phyloP scores from a whole-genome alignment of 2,329 filamentous ascomycete genomes.

The Sporothrix phasma region DNA sequence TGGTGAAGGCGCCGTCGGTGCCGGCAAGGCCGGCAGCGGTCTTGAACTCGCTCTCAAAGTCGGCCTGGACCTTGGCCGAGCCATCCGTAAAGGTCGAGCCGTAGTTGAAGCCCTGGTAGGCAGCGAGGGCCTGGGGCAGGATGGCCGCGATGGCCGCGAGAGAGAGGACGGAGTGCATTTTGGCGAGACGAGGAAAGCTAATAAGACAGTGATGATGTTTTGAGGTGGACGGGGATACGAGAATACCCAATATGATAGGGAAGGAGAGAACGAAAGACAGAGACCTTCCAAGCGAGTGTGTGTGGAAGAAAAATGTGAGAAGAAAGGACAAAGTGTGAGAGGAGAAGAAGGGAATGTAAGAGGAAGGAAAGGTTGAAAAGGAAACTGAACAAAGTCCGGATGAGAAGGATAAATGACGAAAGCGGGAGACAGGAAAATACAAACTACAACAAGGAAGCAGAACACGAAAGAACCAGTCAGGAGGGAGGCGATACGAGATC shows the following conservation, averaged over 20 bases:
- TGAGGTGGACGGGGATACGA: slow-evolving; percentile 2
- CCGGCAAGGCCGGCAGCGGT: slow-evolving; percentile 53
- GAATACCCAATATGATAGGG: slow-evolving; percentile 7
- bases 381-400: background rate
- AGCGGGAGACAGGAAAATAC: background rate
- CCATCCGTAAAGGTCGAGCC: slow-evolving; percentile 53
- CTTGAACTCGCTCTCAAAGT: slow-evolving; percentile 63
- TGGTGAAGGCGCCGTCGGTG: slow-evolving; percentile 52
- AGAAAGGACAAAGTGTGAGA: slow-evolving; percentile 3
- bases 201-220: background rate
- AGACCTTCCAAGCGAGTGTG: slow-evolving; percentile 11
- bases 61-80: slow-evolving; percentile 47
- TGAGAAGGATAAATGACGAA: background rate
- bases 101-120: slow-evolving; percentile 59
- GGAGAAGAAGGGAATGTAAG: background rate
- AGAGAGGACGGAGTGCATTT: slow-evolving; percentile 14
- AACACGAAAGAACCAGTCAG: slow-evolving; percentile 5
- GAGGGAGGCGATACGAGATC: slow-evolving; percentile 12
- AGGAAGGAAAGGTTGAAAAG: background rate
- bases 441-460: background rate
- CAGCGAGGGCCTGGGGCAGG: slow-evolving; percentile 25
- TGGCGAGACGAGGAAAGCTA: background rate
- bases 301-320: background rate
- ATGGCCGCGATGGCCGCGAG: slow-evolving; percentile 18
- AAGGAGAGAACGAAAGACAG: no score